Percentiles rank a stretch among this genome's conserved stretches.
Conservation (phyloP, 2,329 filamentous ascomycete genomes). For the Colletotrichum liaoningense region DNA sequence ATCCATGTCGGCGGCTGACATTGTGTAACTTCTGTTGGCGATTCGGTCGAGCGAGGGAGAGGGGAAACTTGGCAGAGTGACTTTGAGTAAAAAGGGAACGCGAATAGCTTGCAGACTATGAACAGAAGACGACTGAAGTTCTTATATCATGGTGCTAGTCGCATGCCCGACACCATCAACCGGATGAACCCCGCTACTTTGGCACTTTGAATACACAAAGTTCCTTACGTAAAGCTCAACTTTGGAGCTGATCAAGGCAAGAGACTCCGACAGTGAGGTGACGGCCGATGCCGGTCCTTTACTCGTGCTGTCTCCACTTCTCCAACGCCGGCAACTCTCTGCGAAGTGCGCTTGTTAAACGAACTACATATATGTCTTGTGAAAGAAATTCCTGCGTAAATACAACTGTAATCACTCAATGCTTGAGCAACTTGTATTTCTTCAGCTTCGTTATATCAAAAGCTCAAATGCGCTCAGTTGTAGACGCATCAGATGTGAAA, state of each 20-base stretch:
- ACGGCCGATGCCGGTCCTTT: constrained; percentile 21
- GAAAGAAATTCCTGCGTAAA: no score
- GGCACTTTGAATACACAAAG: background rate
- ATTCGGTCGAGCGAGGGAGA: constrained; percentile 26
- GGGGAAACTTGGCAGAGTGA: constrained; percentile 10
- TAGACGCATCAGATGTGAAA: no score
- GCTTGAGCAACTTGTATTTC: no score
- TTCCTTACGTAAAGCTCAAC: constrained; percentile 22
- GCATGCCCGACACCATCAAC: background rate
- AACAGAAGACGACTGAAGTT: constrained; percentile 10
- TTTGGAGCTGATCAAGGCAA: background rate
- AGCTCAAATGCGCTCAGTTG: no score
- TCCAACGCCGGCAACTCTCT: background rate
- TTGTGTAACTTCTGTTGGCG: background rate
- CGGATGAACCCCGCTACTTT: constrained; percentile 19
- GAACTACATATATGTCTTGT: no score
- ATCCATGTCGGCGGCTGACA: constrained; percentile 17
- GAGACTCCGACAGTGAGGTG: background rate
- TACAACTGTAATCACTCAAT: no score
- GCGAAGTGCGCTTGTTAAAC: background rate
- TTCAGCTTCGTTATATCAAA: no score
- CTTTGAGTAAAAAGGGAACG: background rate
- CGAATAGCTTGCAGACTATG: background rate
- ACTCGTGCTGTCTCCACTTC: constrained; percentile 14
- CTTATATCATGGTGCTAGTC: background rate